Base-by-base conservation (phyloP, 2,329 filamentous ascomycete genomes). In the Pseudocercospora vitis region DNA sequence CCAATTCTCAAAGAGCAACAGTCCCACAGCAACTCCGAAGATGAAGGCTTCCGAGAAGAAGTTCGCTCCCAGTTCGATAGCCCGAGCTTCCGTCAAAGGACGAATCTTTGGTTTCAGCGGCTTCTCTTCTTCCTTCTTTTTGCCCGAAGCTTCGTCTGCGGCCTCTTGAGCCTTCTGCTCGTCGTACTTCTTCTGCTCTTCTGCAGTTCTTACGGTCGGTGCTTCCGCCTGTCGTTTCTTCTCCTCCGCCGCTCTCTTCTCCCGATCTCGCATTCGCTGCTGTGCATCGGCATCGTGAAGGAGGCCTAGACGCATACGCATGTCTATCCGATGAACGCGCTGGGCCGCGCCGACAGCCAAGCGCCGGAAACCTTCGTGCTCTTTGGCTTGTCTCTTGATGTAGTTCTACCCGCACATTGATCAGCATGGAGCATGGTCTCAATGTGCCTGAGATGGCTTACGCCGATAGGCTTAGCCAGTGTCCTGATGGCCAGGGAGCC, bases 31-130 rank as follows among this genome's bases (percentile, higher is more conserved):
- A 9, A 87, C 85, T 3, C 77, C 62, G 61, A 87, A 87, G 32
- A 88, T 76, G 65, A 88, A 88, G 0, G 81, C 72, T 64, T 88
- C 84, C 26, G 82, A 82, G 45, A 85, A 84, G 63, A 88, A 87
- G 58, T 84, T 87, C 3, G 84, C 85, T 3, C 84, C 85, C 31
- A 81, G 79, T 65, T 88, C 84, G 50, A 88, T 87, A 0, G 84
- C 84, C 63, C 86, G 85, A 9, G 81, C 77, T 66, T 88, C 85
- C 2, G 81, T 82, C 8, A 88, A 73, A 6, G 84, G 84, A 39
- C 84, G 74, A 52, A 87, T 86, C 52, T 74, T 74, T 33, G 68
- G 68, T 67, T 65, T 74, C 61, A 33, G 65, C 56, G 37, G 18
- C 45, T 73, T 58, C 69, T 55, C 74, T 70, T 56, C 79, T 11